These are phyloP conservation scores for Capronia coronata DNA, from an alignment of 2,329 filamentous ascomycete species.

Conservation along the genomic window DNA sequence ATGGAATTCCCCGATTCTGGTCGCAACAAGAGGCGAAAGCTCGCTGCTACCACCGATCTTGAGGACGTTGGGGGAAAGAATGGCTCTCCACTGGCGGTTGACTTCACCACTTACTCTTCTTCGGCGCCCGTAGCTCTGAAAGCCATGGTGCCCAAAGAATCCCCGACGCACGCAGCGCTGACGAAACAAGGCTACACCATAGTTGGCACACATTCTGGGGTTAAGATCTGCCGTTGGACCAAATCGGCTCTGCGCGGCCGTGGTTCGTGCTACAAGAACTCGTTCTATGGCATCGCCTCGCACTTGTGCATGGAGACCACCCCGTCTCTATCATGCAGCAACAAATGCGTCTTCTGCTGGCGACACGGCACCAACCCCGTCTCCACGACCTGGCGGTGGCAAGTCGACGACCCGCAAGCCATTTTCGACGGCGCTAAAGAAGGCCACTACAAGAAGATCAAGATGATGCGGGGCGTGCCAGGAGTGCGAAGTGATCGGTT, in stretches of 20 bases:
- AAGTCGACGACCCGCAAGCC: constrained; percentile 80
- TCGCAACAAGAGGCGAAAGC: constrained; percentile 39
- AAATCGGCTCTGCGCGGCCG: constrained; percentile 91
- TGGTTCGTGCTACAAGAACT: constrained; percentile 95
- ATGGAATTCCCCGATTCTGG: constrained; percentile 40
- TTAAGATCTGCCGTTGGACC: constrained; percentile 98
- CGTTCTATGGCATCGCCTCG: constrained; percentile 92
- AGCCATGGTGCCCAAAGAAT: constrained; percentile 89
- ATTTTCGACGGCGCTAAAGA: constrained; percentile 88
- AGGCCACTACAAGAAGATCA: constrained; percentile 94
- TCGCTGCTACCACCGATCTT: constrained; percentile 61
- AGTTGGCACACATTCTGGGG: constrained; percentile 87
- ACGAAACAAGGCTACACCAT: constrained; percentile 97
- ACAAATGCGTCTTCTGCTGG: constrained; percentile 99
- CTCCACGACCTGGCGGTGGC: constrained; percentile 93
- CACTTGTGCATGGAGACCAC: constrained; percentile 99
- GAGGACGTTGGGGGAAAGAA: constrained; percentile 60
- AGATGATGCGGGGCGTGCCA: constrained; percentile 89
- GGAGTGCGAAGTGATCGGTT: constrained; percentile 89
- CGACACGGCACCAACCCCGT: constrained; percentile 95
- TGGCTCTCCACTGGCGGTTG: constrained; percentile 60
- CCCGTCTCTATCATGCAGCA: constrained; percentile 88
- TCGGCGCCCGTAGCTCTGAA: constrained; percentile 50
- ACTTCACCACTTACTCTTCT: constrained; percentile 59
- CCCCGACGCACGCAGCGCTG: constrained; percentile 78